A percentile compares a stretch with the other conserved stretches of the same genome.
phyloP scores from a whole-genome alignment of 1,284 basidiomycete genomes.

The Cryptococcus sp. region DNA sequence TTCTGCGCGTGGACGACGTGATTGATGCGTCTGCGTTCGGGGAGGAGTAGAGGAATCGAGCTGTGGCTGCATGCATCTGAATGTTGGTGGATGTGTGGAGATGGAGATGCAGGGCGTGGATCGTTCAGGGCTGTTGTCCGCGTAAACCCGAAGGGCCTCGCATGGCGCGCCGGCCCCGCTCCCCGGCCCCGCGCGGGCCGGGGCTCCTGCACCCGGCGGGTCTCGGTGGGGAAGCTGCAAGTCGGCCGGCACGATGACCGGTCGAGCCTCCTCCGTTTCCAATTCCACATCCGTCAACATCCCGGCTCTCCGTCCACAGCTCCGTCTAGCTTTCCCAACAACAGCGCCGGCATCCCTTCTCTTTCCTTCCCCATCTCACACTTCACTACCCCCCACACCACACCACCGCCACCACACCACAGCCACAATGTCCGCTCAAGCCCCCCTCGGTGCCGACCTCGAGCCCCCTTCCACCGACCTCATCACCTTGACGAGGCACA shows the following conservation, averaged over 20 bases:
- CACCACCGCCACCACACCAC: neutral
- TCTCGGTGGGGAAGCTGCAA: too few species aligned
- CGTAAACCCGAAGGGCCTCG: slow-evolving; percentile 1
- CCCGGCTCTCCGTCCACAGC: too few species aligned
- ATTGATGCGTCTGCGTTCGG: slow-evolving; percentile 46
- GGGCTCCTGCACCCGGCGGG: too few species aligned
- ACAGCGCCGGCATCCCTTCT: too few species aligned
- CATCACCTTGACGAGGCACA: slow-evolving; percentile 88
- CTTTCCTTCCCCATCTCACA: neutral
- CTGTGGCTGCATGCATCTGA: neutral
- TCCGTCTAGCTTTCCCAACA: neutral
- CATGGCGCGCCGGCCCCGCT: neutral
- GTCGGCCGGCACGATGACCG: neutral
- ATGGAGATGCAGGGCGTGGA: neutral
- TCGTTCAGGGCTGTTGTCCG: neutral
- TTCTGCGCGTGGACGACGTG: slow-evolving; percentile 49
- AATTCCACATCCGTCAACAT: neutral
- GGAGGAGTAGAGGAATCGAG: slow-evolving; percentile 27
- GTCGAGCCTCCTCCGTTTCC: neutral
- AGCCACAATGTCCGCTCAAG: slow-evolving; percentile 18
- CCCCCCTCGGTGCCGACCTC: slow-evolving; percentile 50
- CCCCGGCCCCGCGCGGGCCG: too few species aligned
- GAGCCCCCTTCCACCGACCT: slow-evolving; percentile 77
- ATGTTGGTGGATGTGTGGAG: neutral
- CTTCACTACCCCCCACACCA: neutral